Base-by-base conservation (phyloP, 169 alveolate genomes). In the Plasmodium falciparum region DNA sequence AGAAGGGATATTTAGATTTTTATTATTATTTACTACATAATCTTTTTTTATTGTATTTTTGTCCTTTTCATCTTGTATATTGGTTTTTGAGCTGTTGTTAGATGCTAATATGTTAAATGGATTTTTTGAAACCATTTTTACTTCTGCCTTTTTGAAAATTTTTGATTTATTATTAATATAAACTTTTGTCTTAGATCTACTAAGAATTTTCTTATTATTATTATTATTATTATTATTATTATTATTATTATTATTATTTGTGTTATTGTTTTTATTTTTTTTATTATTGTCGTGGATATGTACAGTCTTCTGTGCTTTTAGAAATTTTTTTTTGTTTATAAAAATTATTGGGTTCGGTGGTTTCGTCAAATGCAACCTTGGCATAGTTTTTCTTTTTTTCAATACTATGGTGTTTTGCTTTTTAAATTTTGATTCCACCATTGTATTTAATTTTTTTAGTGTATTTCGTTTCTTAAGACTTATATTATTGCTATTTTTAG, bases 151-250 rank as follows among this genome's bases (percentile, higher is more conserved):
- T 78, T 78, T 78, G 75, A 78, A 78, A 66, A 78, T 2, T 66
- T 65, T 78, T 11, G 89, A 59, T 29, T 78, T 76, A 78, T 78
- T 78, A 12, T 66, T 73, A 24, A 59, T 33, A 71, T 62, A 71
- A n/a, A 78, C 89, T 76, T 78, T 78, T 54, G 89, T 78, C 26
- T 78, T 78, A 15, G 89, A 78, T 45, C 89, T 78, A 20, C 69
- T 56, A 45, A 78, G 74, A 17, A 45, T 24, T 66, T 66, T 56
- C 49, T 47, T 65, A 15, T 29, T 56, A 39, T 39, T 39, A 39
- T 5, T 39, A 39, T 39, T 39, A 39, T 5, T 5, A 39, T 39
- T 5, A 6, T 39, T 5, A 39, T 33, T 33, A 33, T 33, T 33
- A 33, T 39, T 39, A 39, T 39, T 5, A 39, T 4, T 0, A 33